These are phyloP conservation scores for Talaromyces sp. DNA, from an alignment of 2,329 filamentous ascomycete genomes.

Conservation along the genomic window DNA sequence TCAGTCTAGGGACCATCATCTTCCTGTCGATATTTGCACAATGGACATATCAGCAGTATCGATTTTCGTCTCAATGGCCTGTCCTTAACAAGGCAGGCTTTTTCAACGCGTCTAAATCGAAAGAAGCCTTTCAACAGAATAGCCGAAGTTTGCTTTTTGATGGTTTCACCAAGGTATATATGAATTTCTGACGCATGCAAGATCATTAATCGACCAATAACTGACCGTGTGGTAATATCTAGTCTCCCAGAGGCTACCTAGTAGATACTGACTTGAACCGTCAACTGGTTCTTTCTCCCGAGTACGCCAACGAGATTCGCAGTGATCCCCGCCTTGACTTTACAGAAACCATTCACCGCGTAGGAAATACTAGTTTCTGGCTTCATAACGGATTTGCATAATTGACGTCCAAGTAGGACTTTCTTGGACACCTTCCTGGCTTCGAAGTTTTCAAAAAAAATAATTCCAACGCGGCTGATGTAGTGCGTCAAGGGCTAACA, in stretches of 20 bases:
- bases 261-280: slow-evolving; percentile 7
- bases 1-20: not conserved
- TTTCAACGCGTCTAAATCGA: slow-evolving; percentile 6
- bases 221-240: not conserved
- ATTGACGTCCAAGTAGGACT: not conserved
- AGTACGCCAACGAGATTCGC: slow-evolving; percentile 11
- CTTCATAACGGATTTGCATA: not conserved
- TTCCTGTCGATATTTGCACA: not conserved
- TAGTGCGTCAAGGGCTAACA: slow-evolving; percentile 7
- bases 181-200: not conserved
- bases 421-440: slow-evolving; percentile 5
- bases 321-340: slow-evolving; percentile 6
- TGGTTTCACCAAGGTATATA: slow-evolving; percentile 5
- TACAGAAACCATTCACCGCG: not conserved
- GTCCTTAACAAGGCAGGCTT: slow-evolving; percentile 1
- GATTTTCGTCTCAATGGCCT: not conserved
- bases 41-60: not conserved
- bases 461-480: not conserved
- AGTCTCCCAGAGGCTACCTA: slow-evolving; percentile 9
- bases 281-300: slow-evolving; percentile 5
- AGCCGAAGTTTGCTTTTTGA: slow-evolving; percentile 1
- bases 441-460: slow-evolving; percentile 6
- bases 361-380: not conserved
- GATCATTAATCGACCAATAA: not conserved
- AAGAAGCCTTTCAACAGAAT: not conserved